Conservation (phyloP, 495 filamentous ascomycete species). For the Hyphodiscus hymeniophilus region DNA sequence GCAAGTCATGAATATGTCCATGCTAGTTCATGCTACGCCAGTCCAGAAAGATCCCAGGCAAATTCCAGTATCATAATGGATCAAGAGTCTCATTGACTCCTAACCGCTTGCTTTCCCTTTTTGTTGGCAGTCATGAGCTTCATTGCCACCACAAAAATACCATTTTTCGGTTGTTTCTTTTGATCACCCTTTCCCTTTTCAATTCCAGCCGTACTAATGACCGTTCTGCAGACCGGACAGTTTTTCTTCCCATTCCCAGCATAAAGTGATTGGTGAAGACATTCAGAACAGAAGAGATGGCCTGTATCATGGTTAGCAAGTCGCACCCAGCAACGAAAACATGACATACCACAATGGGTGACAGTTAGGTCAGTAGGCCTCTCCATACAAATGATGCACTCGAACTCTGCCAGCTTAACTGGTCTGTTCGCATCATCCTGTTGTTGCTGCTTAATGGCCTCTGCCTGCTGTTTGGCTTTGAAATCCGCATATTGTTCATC, state of each 20-base stretch:
- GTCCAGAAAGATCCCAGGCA: too few species aligned
- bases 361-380: constrained; percentile 61
- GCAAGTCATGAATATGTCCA: too few species aligned
- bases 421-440: constrained; percentile 41
- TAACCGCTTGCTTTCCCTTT: constrained; percentile 32
- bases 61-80: too few species aligned
- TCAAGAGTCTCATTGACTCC: constrained; percentile 1
- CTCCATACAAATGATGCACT: constrained; percentile 87
- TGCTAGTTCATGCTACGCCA: too few species aligned
- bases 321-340: not conserved
- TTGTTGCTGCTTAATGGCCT: constrained; percentile 40
- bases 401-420: constrained; percentile 45
- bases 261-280: constrained; percentile 66
- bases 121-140: constrained; percentile 47
- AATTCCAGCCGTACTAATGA: constrained; percentile 42
- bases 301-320: constrained; percentile 37
- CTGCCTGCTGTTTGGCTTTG: constrained; percentile 34
- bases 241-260: constrained; percentile 39
- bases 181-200: constrained; percentile 21
- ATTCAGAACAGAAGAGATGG: constrained; percentile 79
- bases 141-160: constrained; percentile 50
- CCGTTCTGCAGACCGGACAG: constrained; percentile 48
- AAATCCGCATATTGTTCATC: constrained; percentile 35
- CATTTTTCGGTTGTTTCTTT: constrained; percentile 30
- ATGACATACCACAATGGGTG: constrained; percentile 71